A percentile compares a stretch with the other conserved stretches of the same genome.
phyloP scores from a whole-genome alignment of 257 asterid species.

The Fraxinus cuspidata region DNA sequence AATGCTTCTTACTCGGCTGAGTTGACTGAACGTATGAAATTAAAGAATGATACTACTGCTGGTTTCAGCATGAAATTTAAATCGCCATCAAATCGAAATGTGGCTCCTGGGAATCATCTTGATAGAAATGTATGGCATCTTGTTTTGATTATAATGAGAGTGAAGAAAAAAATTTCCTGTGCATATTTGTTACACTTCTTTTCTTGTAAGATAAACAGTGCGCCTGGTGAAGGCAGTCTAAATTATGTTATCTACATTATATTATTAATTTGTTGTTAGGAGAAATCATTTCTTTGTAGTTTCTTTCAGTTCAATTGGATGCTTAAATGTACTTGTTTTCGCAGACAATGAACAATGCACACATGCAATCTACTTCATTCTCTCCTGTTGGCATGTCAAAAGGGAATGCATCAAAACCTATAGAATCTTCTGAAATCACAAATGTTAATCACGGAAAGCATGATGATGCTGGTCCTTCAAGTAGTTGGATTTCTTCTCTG shows the following conservation, averaged over 20 bases:
- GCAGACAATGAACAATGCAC: slow-evolving; percentile 60
- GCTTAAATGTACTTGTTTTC: slow-evolving; percentile 18
- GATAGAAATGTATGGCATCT: slow-evolving; percentile 64
- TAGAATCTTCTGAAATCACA: slow-evolving; percentile 56
- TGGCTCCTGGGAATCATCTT: slow-evolving; percentile 51
- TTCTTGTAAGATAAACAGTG: slow-evolving; percentile 8
- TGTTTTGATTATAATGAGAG: slow-evolving; percentile 9
- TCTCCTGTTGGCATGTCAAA: slow-evolving; percentile 61
- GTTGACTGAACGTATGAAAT: slow-evolving; percentile 59
- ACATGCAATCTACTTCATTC: slow-evolving; percentile 63
- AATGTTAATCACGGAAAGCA: slow-evolving; percentile 60
- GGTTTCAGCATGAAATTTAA: slow-evolving; percentile 75
- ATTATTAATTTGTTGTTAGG: slow-evolving; percentile 20
- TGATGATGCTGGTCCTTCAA: slow-evolving; percentile 69
- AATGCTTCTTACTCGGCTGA: slow-evolving; percentile 56
- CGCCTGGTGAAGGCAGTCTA: neutral
- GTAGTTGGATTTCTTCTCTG: slow-evolving; percentile 88
- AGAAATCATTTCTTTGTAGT: neutral
- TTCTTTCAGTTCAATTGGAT: slow-evolving; percentile 14
- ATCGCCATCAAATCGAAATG: slow-evolving; percentile 63
- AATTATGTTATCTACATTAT: neutral
- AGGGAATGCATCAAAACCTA: slow-evolving; percentile 59
- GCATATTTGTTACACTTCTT: neutral
- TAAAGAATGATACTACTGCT: slow-evolving; percentile 55
- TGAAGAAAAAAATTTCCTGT: neutral